Conservation (phyloP, 768 basidiomycete genomes). For the Phlegmacium glaucopus region DNA sequence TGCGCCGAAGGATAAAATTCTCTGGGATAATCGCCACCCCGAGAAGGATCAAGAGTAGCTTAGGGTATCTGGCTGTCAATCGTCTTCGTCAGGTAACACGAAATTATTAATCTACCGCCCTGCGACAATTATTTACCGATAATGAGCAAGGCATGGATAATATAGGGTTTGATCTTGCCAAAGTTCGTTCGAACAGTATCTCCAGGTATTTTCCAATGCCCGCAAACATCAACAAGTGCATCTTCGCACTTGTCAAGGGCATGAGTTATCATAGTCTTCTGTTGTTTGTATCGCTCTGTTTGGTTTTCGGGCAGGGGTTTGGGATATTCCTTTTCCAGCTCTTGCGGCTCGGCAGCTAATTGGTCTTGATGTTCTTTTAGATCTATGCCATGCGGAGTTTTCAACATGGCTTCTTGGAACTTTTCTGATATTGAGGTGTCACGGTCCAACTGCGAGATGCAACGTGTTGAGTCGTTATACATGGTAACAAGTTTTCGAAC, state of each 20-base stretch:
- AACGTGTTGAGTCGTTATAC: too few species aligned
- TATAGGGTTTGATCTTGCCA: constrained; percentile 16
- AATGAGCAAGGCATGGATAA: constrained; percentile 19
- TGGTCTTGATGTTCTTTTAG: neutral
- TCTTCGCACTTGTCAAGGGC: constrained; percentile 24
- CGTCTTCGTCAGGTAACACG: neutral
- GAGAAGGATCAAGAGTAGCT: constrained; percentile 20
- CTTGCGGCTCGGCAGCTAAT: constrained; percentile 10
- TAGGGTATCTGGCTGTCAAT: constrained; percentile 33
- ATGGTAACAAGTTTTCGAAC: too few species aligned
- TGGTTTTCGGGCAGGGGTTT: constrained; percentile 21
- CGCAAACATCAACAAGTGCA: constrained; percentile 19
- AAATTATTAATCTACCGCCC: neutral
- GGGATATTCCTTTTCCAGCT: constrained; percentile 26
- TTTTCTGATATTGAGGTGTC: too few species aligned
- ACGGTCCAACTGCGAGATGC: too few species aligned
- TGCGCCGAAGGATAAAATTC: constrained; percentile 23
- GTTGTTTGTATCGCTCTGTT: constrained; percentile 25
- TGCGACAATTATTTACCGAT: constrained; percentile 13
- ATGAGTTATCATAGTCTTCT: constrained; percentile 14
- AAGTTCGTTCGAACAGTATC: constrained; percentile 18
- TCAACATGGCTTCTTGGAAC: neutral
- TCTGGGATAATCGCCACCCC: constrained; percentile 26
- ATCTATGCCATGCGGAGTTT: neutral
- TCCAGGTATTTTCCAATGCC: constrained; percentile 21